phyloP scores from a whole-genome alignment of 179 eudicot species.

The Heliamphora pulchella region DNA sequence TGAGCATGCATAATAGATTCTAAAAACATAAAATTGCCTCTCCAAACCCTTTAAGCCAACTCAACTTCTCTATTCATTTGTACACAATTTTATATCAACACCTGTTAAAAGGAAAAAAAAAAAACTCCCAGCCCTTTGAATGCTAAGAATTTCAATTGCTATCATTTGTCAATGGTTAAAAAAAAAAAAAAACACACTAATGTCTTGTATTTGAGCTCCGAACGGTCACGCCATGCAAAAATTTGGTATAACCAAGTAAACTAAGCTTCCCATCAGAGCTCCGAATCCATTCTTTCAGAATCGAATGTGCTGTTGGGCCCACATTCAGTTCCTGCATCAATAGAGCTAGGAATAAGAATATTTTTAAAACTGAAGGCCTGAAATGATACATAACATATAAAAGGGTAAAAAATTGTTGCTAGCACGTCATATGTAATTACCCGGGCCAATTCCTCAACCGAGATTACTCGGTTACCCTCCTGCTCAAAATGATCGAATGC shows the following conservation, averaged over 20 bases:
- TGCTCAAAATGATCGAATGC: slow-evolving; percentile 71
- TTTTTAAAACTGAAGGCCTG: too few relatives aligned
- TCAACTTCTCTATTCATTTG: slow-evolving; percentile 10
- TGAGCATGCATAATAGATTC: neutral
- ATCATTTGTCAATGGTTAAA: slow-evolving; percentile 12
- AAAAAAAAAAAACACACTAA: slow-evolving; percentile 16
- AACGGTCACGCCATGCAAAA: slow-evolving; percentile 85
- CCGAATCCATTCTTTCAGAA: slow-evolving; percentile 83
- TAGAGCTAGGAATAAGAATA: too few relatives aligned
- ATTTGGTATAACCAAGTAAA: slow-evolving; percentile 76
- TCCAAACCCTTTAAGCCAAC: neutral
- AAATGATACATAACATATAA: neutral
- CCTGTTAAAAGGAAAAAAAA: neutral
- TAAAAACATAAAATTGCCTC: slow-evolving; percentile 7
- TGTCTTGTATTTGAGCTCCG: slow-evolving; percentile 64
- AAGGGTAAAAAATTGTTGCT: neutral
- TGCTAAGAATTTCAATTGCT: slow-evolving; percentile 19
- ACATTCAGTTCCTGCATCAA: slow-evolving; percentile 41
- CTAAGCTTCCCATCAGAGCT: slow-evolving; percentile 57
- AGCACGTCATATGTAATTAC: slow-evolving; percentile 37
- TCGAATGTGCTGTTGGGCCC: slow-evolving; percentile 57
- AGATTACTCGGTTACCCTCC: slow-evolving; percentile 71
- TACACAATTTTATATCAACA: slow-evolving; percentile 13
- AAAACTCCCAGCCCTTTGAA: neutral
- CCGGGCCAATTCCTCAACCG: slow-evolving; percentile 81